Evolutionary conservation across 305 asterid genomes (phyloP).

Genomic region (Salvia sclarea): DNA sequence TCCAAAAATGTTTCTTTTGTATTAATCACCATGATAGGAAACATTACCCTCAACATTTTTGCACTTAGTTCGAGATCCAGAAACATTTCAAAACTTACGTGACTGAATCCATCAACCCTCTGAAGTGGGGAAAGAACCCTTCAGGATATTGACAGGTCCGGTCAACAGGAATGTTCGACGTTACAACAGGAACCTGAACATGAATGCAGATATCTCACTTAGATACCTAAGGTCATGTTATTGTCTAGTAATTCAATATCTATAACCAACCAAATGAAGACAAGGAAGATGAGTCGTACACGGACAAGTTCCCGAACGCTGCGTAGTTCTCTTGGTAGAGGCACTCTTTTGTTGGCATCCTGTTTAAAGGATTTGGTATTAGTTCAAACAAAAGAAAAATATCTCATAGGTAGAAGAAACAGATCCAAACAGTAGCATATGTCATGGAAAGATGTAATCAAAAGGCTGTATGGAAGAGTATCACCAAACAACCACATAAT

Average conservation of each 20-base stretch:
- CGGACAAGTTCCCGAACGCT: slow-evolving; percentile 83
- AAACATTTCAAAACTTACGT: slow-evolving; percentile 54
- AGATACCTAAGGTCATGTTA: slow-evolving; percentile 15
- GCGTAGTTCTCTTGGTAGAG: slow-evolving; percentile 91
- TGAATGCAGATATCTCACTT: slow-evolving; percentile 34
- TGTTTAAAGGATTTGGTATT: slow-evolving; percentile 43
- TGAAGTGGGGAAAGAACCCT: slow-evolving; percentile 92
- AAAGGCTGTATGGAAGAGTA: slow-evolving; percentile 25
- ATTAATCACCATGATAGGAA: not conserved
- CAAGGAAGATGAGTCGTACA: slow-evolving; percentile 53
- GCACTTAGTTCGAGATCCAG: slow-evolving; percentile 8
- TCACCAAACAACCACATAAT: slow-evolving; percentile 24
- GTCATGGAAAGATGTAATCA: slow-evolving; percentile 4
- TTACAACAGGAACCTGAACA: slow-evolving; percentile 93
- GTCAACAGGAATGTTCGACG: slow-evolving; percentile 84
- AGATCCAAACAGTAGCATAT: slow-evolving; percentile 4
- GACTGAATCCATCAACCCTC: slow-evolving; percentile 86
- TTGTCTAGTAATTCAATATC: slow-evolving; percentile 17
- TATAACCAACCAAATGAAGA: slow-evolving; percentile 29
- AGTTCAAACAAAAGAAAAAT: slow-evolving; percentile 25
- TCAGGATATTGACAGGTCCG: slow-evolving; percentile 79
- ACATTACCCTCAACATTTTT: not conserved
- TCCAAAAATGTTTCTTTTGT: slow-evolving; percentile 11
- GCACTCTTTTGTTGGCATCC: slow-evolving; percentile 85
- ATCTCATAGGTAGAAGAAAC: slow-evolving; percentile 18